Base-by-base conservation (phyloP, 2,329 filamentous ascomycete genomes). In the Colletotrichum simmondsii region DNA sequence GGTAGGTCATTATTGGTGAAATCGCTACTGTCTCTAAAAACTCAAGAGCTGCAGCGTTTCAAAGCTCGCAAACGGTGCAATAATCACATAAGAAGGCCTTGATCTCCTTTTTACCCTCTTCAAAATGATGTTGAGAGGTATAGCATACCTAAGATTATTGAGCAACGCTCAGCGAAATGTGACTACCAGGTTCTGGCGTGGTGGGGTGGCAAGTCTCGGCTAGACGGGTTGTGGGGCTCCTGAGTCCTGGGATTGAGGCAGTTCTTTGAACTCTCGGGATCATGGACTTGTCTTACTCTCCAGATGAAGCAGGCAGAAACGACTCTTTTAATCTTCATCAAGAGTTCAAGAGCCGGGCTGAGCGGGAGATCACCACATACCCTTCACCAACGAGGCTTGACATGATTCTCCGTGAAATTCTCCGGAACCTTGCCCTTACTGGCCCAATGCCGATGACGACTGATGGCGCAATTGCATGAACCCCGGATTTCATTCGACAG, bases 321-420 rank as follows among this genome's bases (percentile, higher is more conserved):
- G 8, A 46, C 24, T 22, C 8, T 26, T 30, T 12, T 14, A 28
- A 11, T 10, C 11, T 6, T 24, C n/a, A 12, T 54, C 10, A 5
- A 54, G 22, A n/a, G n/a, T 1, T 56, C 22, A 59, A 60, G n/a
- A 54, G 32, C 66, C 54, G 14, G 28, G 52, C 65, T 46, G 26
- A 42, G 46, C 59, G 60, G 60, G 66, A 73, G 60, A 73, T 72
- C 70, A 59, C 32, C 66, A 4, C n/a, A n/a, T n/a, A n/a, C 30
- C 8, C 3, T 42, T 57, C 26, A 3, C n/a, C 22, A 3, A 22
- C 61, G 53, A 49, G 56, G 11, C 54, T 37, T n/a, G 22, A 52
- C 49, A 42, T 24, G 32, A 65, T 71, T 71, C 61, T 75, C 71
- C 73, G 73, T 37, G 24, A 75, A 57, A 71, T 68, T 74, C 63